These are phyloP conservation scores for Sphagnum fallax DNA, from an alignment of 228 moss, liverwort and hornwort genomes.

Conservation along the genomic window DNA sequence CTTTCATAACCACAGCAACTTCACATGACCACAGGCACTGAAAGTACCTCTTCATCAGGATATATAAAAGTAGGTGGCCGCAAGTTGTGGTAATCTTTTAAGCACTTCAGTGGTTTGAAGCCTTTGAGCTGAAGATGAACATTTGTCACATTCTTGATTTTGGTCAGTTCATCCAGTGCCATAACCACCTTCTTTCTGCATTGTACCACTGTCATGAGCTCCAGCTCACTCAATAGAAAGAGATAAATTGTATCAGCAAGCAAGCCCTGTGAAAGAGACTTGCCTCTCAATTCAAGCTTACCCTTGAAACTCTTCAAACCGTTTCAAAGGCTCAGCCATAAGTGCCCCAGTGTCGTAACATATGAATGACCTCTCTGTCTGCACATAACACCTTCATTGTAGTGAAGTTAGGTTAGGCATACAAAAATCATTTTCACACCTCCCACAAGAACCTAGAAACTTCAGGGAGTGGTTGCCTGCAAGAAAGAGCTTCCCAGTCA, in stretches of 20 bases:
- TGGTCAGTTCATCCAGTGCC: slow-evolving; percentile 60
- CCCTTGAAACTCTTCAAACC: slow-evolving; percentile 84
- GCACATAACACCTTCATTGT: slow-evolving; percentile 16
- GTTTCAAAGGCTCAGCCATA: slow-evolving; percentile 72
- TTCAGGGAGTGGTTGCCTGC: too few species aligned
- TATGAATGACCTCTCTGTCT: slow-evolving; percentile 76
- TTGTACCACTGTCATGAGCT: not conserved
- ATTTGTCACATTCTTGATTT: slow-evolving; percentile 68
- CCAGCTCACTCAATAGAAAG: too few species aligned
- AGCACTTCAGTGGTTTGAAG: slow-evolving; percentile 64
- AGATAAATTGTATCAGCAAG: too few species aligned
- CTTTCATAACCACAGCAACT: too few species aligned
- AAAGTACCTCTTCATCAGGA: slow-evolving; percentile 84
- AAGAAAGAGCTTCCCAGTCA: too few species aligned
- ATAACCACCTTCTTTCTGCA: slow-evolving; percentile 80
- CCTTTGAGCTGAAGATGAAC: slow-evolving; percentile 84
- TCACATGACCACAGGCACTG: too few species aligned
- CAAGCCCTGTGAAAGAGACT: not conserved
- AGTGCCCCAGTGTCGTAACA: slow-evolving; percentile 77
- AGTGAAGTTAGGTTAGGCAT: not conserved
- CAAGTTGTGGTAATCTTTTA: slow-evolving; percentile 84
- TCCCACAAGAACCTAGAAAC: slow-evolving; percentile 3
- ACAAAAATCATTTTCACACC: slow-evolving; percentile 13
- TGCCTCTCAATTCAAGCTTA: slow-evolving; percentile 15
- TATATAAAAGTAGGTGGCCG: slow-evolving; percentile 90